Conservation (phyloP, 306 rosid species). For the Inga oerstediana region DNA sequence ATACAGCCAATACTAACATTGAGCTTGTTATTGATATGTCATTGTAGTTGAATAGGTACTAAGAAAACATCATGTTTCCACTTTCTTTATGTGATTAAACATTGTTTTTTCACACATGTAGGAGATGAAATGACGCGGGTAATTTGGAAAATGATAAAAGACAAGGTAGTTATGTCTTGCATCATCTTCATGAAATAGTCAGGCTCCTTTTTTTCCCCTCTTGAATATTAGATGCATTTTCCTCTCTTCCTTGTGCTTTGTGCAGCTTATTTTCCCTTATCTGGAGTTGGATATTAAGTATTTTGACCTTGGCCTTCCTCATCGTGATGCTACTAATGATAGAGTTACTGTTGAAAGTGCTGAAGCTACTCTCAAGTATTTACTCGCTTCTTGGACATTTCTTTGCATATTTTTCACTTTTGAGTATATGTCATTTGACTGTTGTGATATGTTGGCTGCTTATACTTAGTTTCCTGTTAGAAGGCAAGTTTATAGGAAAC, state of each 20-base stretch:
- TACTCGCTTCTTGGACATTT: constrained; percentile 9
- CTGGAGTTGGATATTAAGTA: constrained; percentile 55
- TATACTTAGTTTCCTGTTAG: background rate
- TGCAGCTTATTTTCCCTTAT: constrained; percentile 56
- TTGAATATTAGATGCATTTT: background rate
- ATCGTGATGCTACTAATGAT: constrained; percentile 58
- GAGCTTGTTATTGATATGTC: background rate
- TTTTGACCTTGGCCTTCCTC: constrained; percentile 60
- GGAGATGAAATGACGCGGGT: constrained; percentile 66
- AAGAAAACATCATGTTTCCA: background rate
- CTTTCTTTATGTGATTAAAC: constrained; percentile 23
- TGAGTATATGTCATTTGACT: constrained; percentile 6
- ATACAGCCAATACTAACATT: background rate
- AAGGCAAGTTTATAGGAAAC: background rate
- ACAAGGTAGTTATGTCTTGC: constrained; percentile 46
- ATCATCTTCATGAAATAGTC: background rate
- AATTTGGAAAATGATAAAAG: constrained; percentile 56
- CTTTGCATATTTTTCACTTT: constrained; percentile 13
- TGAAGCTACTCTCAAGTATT: constrained; percentile 59
- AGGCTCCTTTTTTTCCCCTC: background rate
- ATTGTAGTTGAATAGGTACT: background rate
- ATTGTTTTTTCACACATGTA: constrained; percentile 29
- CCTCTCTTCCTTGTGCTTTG: background rate
- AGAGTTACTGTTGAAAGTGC: constrained; percentile 65
- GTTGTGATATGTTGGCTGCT: background rate